Evolutionary conservation across 345 rosid genomes (phyloP).

Genomic region (Linum lewisii): DNA sequence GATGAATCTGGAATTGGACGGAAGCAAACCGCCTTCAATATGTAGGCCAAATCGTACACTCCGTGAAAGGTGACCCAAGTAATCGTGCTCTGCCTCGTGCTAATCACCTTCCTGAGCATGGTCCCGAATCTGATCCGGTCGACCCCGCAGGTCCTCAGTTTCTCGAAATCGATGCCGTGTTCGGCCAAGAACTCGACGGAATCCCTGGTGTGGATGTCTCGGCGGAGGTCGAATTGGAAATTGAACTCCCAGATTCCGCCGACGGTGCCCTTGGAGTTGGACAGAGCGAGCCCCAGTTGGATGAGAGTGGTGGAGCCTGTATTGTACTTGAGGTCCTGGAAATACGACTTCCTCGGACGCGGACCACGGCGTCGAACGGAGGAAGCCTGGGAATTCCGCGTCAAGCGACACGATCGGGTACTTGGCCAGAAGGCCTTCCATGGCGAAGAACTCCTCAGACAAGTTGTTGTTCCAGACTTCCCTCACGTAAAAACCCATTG

Average conservation of each 20-base stretch:
- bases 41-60: background rate
- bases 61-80: constrained; percentile 11
- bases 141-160: background rate
- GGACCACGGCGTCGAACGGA: background rate
- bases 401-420: background rate
- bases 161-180: constrained; percentile 3
- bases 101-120: background rate
- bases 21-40: background rate
- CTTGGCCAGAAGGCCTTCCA: background rate
- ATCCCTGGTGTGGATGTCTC: background rate
- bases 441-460: background rate
- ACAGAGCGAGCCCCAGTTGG: background rate
- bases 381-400: background rate
- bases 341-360: background rate
- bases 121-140: background rate
- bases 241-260: background rate
- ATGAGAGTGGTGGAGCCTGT: background rate
- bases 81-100: background rate
- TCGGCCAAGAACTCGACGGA: background rate
- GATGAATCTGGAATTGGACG: background rate
- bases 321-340: background rate
- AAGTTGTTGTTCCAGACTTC: constrained; percentile 1
- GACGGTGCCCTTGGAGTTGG: background rate
- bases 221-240: background rate
- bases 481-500: background rate